Conservation (phyloP, 2,329 filamentous ascomycete genomes). For the Aspergillus hortae region DNA sequence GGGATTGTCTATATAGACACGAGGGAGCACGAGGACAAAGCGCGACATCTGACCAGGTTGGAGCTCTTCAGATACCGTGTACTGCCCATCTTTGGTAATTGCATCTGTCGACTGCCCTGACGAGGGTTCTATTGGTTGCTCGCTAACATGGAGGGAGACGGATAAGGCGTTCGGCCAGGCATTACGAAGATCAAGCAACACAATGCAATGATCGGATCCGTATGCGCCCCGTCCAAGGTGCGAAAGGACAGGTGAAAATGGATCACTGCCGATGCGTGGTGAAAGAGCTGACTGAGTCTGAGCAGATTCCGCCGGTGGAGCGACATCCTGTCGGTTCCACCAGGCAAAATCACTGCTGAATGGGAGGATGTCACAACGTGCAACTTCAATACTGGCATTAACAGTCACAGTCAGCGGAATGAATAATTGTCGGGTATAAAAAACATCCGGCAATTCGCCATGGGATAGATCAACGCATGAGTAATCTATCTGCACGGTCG, state of each 20-base stretch:
- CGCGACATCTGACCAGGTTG: constrained; percentile 64
- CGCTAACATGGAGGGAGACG: constrained; percentile 55
- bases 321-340: constrained; percentile 36
- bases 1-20: constrained; percentile 72
- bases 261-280: constrained; percentile 29
- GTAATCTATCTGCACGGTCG: constrained; percentile 80
- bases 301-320: constrained; percentile 4
- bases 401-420: constrained; percentile 83
- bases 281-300: constrained; percentile 8
- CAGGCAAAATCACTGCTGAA: constrained; percentile 69
- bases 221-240: constrained; percentile 40
- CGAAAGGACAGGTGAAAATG: constrained; percentile 46
- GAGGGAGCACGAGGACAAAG: constrained; percentile 70
- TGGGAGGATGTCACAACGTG: constrained; percentile 73
- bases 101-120: constrained; percentile 14
- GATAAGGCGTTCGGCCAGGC: constrained; percentile 79
- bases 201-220: constrained; percentile 66
- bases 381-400: constrained; percentile 82
- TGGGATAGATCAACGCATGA: constrained; percentile 69
- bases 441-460: constrained; percentile 66
- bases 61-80: constrained; percentile 43
- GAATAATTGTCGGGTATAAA: constrained; percentile 79
- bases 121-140: constrained; percentile 18
- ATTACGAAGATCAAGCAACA: constrained; percentile 82
- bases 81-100: constrained; percentile 17